Evolutionary conservation across 148 eudicot species (phyloP).

Genomic region (Pouteria glomerata): DNA sequence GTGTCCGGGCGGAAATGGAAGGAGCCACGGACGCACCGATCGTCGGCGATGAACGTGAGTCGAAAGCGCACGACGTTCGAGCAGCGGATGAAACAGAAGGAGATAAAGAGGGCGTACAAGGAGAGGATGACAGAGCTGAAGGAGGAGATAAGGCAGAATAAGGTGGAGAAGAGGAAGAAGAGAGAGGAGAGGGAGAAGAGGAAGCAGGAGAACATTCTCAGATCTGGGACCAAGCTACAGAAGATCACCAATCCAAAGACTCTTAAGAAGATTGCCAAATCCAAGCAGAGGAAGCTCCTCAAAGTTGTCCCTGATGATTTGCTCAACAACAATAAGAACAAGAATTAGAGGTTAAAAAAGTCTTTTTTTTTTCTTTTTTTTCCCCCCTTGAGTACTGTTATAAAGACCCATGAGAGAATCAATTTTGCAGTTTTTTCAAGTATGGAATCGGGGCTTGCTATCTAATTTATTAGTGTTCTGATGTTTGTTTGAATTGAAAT

Average conservation of each 20-base stretch:
- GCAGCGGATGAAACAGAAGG: conserved; percentile 45
- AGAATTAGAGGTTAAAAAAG: not conserved
- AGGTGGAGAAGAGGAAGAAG: conserved; percentile 58
- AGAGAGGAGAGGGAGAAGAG: conserved; percentile 63
- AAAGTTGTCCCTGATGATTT: conserved; percentile 76
- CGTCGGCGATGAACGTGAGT: conserved; percentile 58
- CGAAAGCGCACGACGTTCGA: conserved; percentile 28
- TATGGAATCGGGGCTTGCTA: not conserved
- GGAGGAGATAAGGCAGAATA: conserved; percentile 55
- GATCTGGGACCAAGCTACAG: conserved; percentile 80
- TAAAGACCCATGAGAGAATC: no score
- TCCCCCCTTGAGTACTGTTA: not conserved
- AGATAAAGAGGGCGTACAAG: conserved; percentile 75
- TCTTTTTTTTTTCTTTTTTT: not conserved
- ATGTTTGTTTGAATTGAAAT: not conserved
- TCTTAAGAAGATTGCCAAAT: conserved; percentile 72
- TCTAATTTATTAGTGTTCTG: not conserved
- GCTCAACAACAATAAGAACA: conserved; percentile 16
- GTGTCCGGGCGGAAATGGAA: conserved; percentile 87
- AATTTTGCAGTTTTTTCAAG: not conserved
- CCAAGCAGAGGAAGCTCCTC: conserved; percentile 67
- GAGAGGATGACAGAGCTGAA: conserved; percentile 68
- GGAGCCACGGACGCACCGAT: conserved; percentile 49
- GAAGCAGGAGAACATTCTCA: conserved; percentile 62
- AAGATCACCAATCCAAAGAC: conserved; percentile 80